These are phyloP conservation scores for Trametes maxima DNA, from an alignment of 768 basidiomycete species.

Conservation along the genomic window DNA sequence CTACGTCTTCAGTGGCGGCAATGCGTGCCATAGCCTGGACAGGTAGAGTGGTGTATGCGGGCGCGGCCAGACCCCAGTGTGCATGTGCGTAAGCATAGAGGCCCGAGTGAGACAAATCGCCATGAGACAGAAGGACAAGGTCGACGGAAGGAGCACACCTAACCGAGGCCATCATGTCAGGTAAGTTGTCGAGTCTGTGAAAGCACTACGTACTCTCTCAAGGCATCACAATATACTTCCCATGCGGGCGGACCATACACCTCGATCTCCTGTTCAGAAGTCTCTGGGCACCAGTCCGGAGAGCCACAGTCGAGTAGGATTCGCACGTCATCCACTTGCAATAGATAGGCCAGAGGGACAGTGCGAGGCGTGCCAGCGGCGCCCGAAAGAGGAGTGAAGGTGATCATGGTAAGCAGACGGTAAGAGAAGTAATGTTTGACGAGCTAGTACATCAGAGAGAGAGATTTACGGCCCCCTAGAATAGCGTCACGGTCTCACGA, in stretches of 20 bases:
- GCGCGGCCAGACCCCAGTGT: constrained; percentile 84
- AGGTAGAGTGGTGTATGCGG: constrained; percentile 92
- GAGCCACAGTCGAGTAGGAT: constrained; percentile 96
- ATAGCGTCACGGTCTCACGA: no score
- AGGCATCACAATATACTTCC: constrained; percentile 64
- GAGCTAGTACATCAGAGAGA: neutral
- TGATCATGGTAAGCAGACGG: constrained; percentile 65
- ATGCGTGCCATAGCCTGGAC: constrained; percentile 96
- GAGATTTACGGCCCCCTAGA: neutral
- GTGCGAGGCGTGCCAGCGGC: constrained; percentile 68
- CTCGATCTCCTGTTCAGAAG: constrained; percentile 32
- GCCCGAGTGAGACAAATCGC: constrained; percentile 85
- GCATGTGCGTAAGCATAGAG: constrained; percentile 93
- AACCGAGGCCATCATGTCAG: constrained; percentile 8
- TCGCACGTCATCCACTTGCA: constrained; percentile 92
- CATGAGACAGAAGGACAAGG: constrained; percentile 93
- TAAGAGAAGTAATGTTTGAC: neutral
- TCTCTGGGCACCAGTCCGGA: constrained; percentile 79
- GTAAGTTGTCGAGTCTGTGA: neutral
- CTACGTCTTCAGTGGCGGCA: constrained; percentile 85
- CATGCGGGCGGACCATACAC: constrained; percentile 42
- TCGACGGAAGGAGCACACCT: constrained; percentile 82
- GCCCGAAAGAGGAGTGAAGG: constrained; percentile 89
- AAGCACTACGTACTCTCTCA: constrained; percentile 60
- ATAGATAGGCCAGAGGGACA: constrained; percentile 77